A percentile compares a stretch with the other conserved stretches of the same genome.
Evolutionary conservation across 2,329 filamentous ascomycete genomes (phyloP).

Genomic region (Albifimbria verrucaria): DNA sequence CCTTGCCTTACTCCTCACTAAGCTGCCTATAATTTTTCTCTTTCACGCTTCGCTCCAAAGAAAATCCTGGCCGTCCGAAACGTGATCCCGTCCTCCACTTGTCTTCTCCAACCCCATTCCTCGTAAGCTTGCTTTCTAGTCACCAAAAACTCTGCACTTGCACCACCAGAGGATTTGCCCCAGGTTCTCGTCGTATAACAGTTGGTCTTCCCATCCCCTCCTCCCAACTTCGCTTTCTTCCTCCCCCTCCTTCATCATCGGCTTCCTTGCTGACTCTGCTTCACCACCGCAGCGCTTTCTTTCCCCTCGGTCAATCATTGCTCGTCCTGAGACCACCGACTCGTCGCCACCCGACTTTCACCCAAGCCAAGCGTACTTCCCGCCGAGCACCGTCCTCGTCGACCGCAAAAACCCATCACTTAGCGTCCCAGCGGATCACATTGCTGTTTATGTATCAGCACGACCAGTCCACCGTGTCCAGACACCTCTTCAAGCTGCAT

Average conservation of each 20-base stretch:
- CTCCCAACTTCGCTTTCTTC: constrained; percentile 2
- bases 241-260: constrained; percentile 2
- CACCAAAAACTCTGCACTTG: not conserved
- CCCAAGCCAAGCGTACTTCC: no score
- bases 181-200: not conserved
- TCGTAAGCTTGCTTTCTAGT: not conserved
- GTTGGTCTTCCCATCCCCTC: constrained; percentile 2
- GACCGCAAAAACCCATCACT: constrained; percentile 25
- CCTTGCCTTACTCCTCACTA: no score
- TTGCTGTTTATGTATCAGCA: constrained; percentile 97
- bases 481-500: constrained; percentile 95
- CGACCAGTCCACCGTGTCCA: constrained; percentile 85
- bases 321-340: no score
- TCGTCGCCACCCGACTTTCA: no score
- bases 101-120: constrained; percentile 4
- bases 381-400: no score
- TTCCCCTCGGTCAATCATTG: no score
- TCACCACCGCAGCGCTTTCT: constrained; percentile 1
- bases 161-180: not conserved
- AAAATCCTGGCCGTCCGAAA: not conserved
- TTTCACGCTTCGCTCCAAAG: not conserved
- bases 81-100: constrained; percentile 6
- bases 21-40: no score
- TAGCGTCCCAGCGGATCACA: constrained; percentile 28
- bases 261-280: constrained; percentile 1